Conservation (phyloP, 2,329 filamentous ascomycete genomes). For the Monilinia fructicola region DNA sequence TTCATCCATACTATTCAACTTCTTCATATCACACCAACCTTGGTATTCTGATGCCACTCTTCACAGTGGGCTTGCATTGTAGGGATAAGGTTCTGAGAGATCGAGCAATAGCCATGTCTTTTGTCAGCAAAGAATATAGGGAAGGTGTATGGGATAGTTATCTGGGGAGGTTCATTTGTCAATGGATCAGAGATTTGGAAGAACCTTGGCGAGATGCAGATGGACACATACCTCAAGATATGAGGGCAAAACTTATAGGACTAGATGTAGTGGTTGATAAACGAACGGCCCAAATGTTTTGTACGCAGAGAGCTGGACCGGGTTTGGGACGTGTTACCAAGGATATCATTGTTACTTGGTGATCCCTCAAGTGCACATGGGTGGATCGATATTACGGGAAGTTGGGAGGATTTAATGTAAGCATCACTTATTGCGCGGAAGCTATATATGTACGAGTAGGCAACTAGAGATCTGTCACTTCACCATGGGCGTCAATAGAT, state of each 20-base stretch:
- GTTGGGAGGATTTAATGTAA: no score
- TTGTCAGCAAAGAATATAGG: constrained; percentile 21
- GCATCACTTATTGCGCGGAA: no score
- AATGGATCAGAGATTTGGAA: constrained; percentile 24
- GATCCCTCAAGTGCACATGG: no score
- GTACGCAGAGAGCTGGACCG: neutral
- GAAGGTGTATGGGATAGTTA: constrained; percentile 29
- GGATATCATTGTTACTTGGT: constrained; percentile 13
- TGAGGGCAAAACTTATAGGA: neutral
- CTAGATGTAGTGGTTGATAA: neutral
- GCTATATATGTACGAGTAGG: no score
- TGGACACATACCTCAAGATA: neutral
- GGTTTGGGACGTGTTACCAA: neutral
- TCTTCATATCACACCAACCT: constrained; percentile 26
- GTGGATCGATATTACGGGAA: no score
- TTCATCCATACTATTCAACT: constrained; percentile 18
- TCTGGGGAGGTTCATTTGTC: constrained; percentile 4
- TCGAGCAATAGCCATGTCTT: constrained; percentile 23
- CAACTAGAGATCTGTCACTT: no score
- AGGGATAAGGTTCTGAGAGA: constrained; percentile 17
- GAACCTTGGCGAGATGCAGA: constrained; percentile 25
- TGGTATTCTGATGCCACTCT: constrained; percentile 26
- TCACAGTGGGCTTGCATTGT: constrained; percentile 26
- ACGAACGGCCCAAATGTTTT: constrained; percentile 12
- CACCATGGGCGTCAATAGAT: no score